A percentile compares a stretch with the other conserved stretches of the same genome.
Conservation (phyloP, 177 flowering plant genomes). For the Vitis hybrid region DNA sequence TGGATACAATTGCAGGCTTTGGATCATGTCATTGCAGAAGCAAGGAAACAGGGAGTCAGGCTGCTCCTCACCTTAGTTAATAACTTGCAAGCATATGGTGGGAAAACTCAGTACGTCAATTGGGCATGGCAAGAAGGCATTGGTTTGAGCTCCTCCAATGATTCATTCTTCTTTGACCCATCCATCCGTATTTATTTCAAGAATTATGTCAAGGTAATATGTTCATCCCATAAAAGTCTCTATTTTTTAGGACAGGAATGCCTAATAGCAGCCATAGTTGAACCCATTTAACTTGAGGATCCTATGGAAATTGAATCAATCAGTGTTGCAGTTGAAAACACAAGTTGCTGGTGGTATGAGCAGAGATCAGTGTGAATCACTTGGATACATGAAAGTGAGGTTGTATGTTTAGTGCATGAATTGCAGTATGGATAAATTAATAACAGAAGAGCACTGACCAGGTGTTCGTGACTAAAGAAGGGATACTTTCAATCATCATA, state of each 20-base stretch:
- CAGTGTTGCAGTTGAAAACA: not conserved
- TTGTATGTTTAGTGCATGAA: not conserved
- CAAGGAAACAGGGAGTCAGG: slow-evolving; percentile 63
- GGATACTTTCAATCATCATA: not conserved
- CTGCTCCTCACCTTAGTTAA: slow-evolving; percentile 85
- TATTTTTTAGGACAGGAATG: not conserved
- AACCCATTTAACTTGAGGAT: not conserved
- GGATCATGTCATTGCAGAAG: slow-evolving; percentile 93
- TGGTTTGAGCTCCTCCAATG: slow-evolving; percentile 86
- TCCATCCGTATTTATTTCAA: slow-evolving; percentile 78
- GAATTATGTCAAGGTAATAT: slow-evolving; percentile 69
- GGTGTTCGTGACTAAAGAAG: not conserved
- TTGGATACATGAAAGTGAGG: not conserved
- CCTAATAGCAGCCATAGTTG: not conserved
- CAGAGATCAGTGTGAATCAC: not conserved
- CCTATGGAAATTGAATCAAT: not conserved
- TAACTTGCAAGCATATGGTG: slow-evolving; percentile 94
- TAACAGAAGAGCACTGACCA: not conserved
- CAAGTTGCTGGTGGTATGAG: not conserved
- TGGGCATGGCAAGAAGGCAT: slow-evolving; percentile 97
- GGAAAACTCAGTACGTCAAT: slow-evolving; percentile 91
- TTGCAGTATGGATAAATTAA: not conserved
- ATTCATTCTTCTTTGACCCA: slow-evolving; percentile 95
- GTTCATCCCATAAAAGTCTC: not conserved
- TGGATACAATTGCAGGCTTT: slow-evolving; percentile 50